Evolutionary conservation across 441 rosid species (phyloP), one percentile per base, ranked within the genome.

Genomic region (Jatropha podagrica): DNA sequence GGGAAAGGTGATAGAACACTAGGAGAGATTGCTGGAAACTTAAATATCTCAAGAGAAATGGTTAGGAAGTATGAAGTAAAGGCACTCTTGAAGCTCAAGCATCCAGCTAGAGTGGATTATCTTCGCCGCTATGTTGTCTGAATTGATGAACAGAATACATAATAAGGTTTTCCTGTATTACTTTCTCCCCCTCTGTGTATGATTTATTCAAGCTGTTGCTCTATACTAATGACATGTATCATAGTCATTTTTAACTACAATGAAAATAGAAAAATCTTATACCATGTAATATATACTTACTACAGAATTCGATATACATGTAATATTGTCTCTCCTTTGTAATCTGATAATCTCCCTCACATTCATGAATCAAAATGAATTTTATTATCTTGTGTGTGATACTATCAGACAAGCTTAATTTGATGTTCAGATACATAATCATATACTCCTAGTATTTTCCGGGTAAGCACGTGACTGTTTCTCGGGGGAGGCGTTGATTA

Each of bases 21-120:
- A 63, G 94, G 94, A 64, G 97, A 95, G 87, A 92, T 95, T 51
- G 97, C 96, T 0, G 93, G 94, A 71, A 95, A 92, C 84, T 85
- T 95, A 73, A 89, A 88, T 79, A 92, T 95, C 75, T 95, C 98
- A 0, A 87, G 97, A 81, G 98, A 95, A 85, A 95, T 92, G 98
- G 97, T 95, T 32, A 82, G 98, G 77, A 95, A 95, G 81, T 91
- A 95, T 77, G 97, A 95, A 82, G 91, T 91, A 40, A 95, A 92
- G 86, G 98, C 92, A 2, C 84, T 95, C 72, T 87, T 95, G 98
- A 95, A 95, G 86, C 98, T 95, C 75, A 95, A 91, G 83, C 97
- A 92, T 80, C 97, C 94, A 15, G 87, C 97, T 8, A 78, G 98
- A 60, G 89, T 89, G 67, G 93, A 92, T 82, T 90, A 95, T 78